A percentile compares a stretch with the other conserved stretches of the same genome.
These are phyloP conservation scores for Chrysanthemum lavandulifolium DNA, from an alignment of 129 eudicot species.

Conservation along the genomic window DNA sequence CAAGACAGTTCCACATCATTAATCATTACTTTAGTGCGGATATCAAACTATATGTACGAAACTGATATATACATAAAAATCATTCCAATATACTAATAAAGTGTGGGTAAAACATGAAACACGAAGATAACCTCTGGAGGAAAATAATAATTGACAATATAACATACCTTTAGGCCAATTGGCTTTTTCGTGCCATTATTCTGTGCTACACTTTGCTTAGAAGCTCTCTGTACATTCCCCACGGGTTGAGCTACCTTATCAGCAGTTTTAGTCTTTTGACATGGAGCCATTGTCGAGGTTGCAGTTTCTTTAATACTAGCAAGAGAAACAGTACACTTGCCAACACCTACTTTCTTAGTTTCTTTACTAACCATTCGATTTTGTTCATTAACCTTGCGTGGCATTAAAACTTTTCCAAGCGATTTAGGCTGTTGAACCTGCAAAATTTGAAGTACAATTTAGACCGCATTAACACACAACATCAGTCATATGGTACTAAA, in stretches of 20 bases:
- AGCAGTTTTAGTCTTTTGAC: slow-evolving; percentile 19
- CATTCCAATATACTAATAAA: no score
- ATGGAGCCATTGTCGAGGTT: background rate
- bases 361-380: slow-evolving; percentile 8
- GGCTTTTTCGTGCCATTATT: slow-evolving; percentile 35
- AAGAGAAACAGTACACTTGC: background rate
- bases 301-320: slow-evolving; percentile 39
- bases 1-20: no score
- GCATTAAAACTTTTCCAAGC: slow-evolving; percentile 33
- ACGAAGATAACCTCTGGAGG: no score
- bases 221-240: slow-evolving; percentile 34
- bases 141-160: no score
- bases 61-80: no score
- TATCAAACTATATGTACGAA: no score
- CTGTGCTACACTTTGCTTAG: slow-evolving; percentile 22
- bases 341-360: slow-evolving; percentile 16
- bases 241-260: slow-evolving; percentile 25
- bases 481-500: background rate
- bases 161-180: slow-evolving; percentile 37
- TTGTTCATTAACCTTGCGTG: slow-evolving; percentile 29
- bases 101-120: no score
- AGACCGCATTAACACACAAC: background rate
- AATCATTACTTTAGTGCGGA: no score
- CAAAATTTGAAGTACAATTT: slow-evolving; percentile 4
- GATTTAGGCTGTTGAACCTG: slow-evolving; percentile 37